Evolutionary conservation across 805 yeast genomes (phyloP), one percentile per base, ranked within the genome.

Genomic region (Candida oleophila): DNA sequence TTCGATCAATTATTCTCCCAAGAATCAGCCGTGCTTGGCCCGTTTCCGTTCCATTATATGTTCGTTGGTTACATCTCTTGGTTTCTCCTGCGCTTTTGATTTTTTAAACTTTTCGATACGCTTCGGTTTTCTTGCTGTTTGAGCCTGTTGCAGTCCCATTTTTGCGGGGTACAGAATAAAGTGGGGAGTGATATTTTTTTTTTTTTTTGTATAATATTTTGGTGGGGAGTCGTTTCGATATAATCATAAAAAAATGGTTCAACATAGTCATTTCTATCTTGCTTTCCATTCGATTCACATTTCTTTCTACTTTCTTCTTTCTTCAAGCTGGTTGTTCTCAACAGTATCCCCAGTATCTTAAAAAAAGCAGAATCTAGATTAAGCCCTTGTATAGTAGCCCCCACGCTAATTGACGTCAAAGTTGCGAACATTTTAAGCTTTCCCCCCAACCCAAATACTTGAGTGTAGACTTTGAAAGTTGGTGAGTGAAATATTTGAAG

Each of bases 121-220:
- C 7, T 12, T 19, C 19, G 22, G 39, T 20, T 16, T 8, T 36
- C 21, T 22, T 9, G 22, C 19, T 36, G 30, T 25, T 25, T 25
- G 30, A 25, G 11, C 11, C 9, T 25, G 30, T 25, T 15, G 18
- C 36, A 14, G 39, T 36, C 19, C 8, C 8, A 12, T 11, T 38
- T 38, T 38, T 38, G 41, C 41, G 41, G 41, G 41, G 41, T 38
- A 38, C 32, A 38, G 19, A 38, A 38, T 22, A 11, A 22, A 38
- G 41, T 38, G 41, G 41, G 41, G 41, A 38, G 41, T 14, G 22
- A 7, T 5, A 5, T 18, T 15, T 15, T 16, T 16, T n/a, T 16
- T 12, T 19, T n/a, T n/a, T n/a, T n/a, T n/a, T n/a, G n/a, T n/a
- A n/a, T n/a, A n/a, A n/a, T n/a, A n/a, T n/a, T n/a, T 16, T 36